These are phyloP conservation scores for Colletotrichum sp. DNA, from an alignment of 2,329 filamentous ascomycete species.

Conservation along the genomic window DNA sequence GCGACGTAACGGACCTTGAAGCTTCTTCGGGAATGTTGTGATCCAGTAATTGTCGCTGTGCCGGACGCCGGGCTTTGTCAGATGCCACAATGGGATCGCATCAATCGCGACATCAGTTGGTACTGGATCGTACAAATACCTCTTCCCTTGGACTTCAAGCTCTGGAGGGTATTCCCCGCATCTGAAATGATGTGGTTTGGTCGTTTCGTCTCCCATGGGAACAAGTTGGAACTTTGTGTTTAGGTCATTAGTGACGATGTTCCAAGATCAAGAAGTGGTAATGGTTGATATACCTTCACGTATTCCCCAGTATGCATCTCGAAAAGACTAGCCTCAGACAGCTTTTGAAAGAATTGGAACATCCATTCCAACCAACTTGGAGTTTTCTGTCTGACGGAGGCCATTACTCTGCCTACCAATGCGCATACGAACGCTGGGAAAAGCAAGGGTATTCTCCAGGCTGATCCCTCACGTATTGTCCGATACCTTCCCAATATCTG, in stretches of 20 bases:
- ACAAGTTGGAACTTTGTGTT: background rate
- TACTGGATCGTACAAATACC: background rate
- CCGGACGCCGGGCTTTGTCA: background rate
- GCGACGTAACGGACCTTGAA: background rate
- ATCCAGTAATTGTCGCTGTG: constrained; percentile 2
- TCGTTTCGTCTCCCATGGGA: background rate
- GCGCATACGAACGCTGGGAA: background rate
- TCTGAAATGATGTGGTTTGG: background rate
- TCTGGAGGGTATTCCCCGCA: background rate
- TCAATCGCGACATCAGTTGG: background rate
- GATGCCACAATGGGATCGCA: background rate
- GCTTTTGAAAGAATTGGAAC: background rate
- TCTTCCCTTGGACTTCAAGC: background rate
- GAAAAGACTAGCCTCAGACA: background rate
- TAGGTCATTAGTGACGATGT: background rate
- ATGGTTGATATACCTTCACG: background rate
- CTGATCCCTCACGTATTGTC: background rate
- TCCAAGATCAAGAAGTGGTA: fast-evolving
- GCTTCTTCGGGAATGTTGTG: background rate
- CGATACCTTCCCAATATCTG: background rate
- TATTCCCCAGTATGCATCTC: background rate
- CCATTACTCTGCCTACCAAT: background rate
- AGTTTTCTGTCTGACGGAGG: background rate
- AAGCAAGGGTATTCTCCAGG: background rate
- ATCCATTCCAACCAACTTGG: background rate